phyloP scores from a whole-genome alignment of 2,329 filamentous ascomycete genomes.

The Trichoderma simmonsii region DNA sequence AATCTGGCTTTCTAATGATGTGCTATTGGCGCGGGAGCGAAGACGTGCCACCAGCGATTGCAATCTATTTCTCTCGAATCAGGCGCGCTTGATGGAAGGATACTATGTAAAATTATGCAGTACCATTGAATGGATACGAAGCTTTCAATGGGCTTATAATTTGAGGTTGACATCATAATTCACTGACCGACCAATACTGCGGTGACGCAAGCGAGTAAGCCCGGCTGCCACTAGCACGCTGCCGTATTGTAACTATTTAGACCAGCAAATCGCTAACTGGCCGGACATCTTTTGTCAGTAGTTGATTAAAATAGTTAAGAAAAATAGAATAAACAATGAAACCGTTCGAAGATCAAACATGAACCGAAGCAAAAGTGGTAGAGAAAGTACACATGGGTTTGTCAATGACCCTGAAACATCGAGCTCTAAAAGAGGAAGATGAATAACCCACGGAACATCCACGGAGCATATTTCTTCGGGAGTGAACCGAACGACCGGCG shows the following conservation, averaged over 20 bases:
- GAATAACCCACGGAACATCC: background rate
- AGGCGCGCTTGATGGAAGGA: background rate
- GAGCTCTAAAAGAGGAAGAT: background rate
- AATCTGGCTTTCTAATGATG: background rate
- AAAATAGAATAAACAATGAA: background rate
- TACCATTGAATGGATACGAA: background rate
- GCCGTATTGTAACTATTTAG: background rate
- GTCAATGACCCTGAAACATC: background rate
- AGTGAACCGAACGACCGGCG: background rate
- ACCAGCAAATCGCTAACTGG: background rate
- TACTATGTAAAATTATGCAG: background rate
- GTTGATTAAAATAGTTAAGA: background rate
- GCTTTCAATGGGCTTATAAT: background rate
- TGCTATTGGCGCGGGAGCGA: background rate
- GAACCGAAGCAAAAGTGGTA: background rate
- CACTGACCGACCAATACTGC: background rate
- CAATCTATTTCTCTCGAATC: background rate
- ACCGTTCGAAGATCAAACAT: background rate
- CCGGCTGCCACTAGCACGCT: background rate
- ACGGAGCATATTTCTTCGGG: too few species aligned
- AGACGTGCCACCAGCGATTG: background rate
- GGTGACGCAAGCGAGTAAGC: background rate
- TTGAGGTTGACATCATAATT: background rate
- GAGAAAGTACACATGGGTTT: background rate
- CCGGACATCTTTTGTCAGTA: background rate